Base-by-base conservation (phyloP, 306 rosid genomes). In the Boehmeria nivea region DNA sequence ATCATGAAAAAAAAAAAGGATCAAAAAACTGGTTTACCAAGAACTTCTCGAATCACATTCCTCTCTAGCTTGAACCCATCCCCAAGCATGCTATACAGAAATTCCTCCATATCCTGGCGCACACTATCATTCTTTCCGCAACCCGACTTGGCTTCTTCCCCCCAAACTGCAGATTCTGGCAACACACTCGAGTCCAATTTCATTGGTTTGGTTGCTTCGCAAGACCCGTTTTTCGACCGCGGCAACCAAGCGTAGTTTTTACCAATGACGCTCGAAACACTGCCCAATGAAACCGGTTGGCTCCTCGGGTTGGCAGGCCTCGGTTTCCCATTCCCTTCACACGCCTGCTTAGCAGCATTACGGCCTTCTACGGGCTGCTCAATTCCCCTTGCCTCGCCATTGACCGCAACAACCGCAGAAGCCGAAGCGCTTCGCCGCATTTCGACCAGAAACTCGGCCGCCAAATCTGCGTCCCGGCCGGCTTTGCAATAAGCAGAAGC, bases 401-500 rank as follows among this genome's bases (percentile, higher is more conserved):
- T 25, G n/a, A n/a, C n/a, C n/a, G 71, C 53, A n/a, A 13, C 24
- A 44, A 60, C 37, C 21, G 71, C 39, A 45, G 76, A 62, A 23
- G 54, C 36, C 18, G 78, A 72, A 43, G 71, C 17, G 27, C 77
- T 72, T 57, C 61, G 77, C 57, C 66, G 76, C 85, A 62, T 81
- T 54, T 58, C 71, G 52, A 20, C 59, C 70, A 91, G 66, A 42
- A 83, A 70, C 46, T 75, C 86, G 48, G 79, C 82, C 8, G 96
- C 87, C 69, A 75, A 64, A 16, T 72, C 77, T 15, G 83, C 78
- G 65, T 82, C 72, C 39, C 65, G 63, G 45, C 77, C 77, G 3
- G 96, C 88, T 77, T 78, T 76, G 71, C 80, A 64, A 63, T 72
- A 87, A 17, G 96, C 96, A 61, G 83, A 68, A 66, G 98, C 91